Evolutionary conservation across 148 eudicot species (phyloP), one percentile per base, ranked within the genome.

Genomic region (Rhododendron vialii): DNA sequence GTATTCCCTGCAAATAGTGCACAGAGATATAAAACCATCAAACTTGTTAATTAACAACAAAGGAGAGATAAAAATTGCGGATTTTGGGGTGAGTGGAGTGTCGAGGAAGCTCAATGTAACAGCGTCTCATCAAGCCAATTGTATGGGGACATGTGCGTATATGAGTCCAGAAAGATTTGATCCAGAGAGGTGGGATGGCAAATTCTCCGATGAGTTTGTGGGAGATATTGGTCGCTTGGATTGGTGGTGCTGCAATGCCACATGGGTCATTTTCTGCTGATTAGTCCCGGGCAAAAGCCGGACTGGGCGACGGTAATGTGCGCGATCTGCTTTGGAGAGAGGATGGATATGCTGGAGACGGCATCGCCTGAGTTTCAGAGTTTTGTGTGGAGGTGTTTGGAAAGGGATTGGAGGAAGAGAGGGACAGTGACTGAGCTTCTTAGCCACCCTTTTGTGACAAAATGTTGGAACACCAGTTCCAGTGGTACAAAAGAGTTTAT

Each of bases 171-270:
- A 89, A 53, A 85, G 88, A 69, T 48, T 89, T 47, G 88, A 89
- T 67, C 80, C 91, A 15, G 88, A 89, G 80, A 83, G 82, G 79
- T 89, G 91, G 91, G 53, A 86, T 28, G 88, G 83, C 24, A 75
- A 63, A 1, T 35, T 5, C 13, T 87, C 84, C 41, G 83, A 87
- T 30, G 88, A 75, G 36, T 89, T 82, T 15, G 86, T 83, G 1
- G 91, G 85, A 53, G 91, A 89, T 10, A 83, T 89, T 89, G 89
- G 91, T 83, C 89, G 15, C 88, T 89, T 10, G 91, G 91, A 17
- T 36, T 89, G 85, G 88, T 87, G 51, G 73, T 84, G 61, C 41
- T 86, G 87, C 89, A 89, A 59, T 83, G 89, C 38, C 80, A 74
- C 7, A 47, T 87, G 45, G 91, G 88, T 6, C 88, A 50, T 8